Conservation (phyloP, 768 basidiomycete species). For the Epithele typhae region DNA sequence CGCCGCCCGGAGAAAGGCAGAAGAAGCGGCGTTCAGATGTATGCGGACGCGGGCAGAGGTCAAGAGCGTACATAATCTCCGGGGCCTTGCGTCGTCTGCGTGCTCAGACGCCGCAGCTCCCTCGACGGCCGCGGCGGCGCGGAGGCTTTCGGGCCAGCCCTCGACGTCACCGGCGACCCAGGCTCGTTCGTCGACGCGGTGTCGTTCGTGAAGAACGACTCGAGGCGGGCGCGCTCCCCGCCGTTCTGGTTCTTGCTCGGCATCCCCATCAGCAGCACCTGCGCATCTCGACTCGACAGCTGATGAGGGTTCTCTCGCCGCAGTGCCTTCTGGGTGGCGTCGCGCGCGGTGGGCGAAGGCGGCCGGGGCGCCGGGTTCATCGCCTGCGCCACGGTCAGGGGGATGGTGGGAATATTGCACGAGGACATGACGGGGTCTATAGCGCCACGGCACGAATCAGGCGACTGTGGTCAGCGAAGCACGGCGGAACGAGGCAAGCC, state of each 20-base stretch:
- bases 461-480: conserved; percentile 3
- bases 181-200: conserved; percentile 30
- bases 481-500: neutral
- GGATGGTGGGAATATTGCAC: conserved; percentile 95
- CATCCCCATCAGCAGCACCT: conserved; percentile 64
- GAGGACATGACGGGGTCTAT: conserved; percentile 92
- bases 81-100: conserved; percentile 2
- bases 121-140: conserved; percentile 67
- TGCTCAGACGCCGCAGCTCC: conserved; percentile 46
- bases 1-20: neutral
- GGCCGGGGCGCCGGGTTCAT: conserved; percentile 96
- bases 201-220: conserved; percentile 53
- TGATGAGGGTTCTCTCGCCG: conserved; percentile 83
- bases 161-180: conserved; percentile 16
- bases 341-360: conserved; percentile 84
- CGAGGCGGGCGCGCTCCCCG: conserved; percentile 41
- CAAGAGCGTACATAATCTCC: conserved; percentile 16
- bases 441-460: conserved; percentile 8
- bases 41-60: neutral
- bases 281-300: conserved; percentile 75
- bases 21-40: conserved; percentile 10
- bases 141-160: conserved; percentile 13
- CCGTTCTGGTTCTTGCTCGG: conserved; percentile 34
- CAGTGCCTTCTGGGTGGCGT: conserved; percentile 82
- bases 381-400: conserved; percentile 89